Evolutionary conservation across 176 grass and related monocot species (phyloP).

Genomic region (barley (Hordeum vulgare)): DNA sequence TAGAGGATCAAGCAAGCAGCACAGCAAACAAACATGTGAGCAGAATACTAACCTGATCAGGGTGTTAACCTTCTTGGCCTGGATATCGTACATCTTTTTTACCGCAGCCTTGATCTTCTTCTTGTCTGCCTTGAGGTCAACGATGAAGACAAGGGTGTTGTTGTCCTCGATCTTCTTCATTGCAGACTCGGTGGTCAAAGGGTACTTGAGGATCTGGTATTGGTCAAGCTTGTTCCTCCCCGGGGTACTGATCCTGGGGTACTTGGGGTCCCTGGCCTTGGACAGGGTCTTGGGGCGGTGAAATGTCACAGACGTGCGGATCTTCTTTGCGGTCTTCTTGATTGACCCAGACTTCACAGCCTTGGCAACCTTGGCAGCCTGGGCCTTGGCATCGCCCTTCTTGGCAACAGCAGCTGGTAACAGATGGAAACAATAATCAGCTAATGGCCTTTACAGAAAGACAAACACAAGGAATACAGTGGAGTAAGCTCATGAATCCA

Average conservation of each 20-base stretch:
- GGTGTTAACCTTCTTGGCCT: conserved; percentile 78
- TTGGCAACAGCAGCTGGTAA: conserved; percentile 20
- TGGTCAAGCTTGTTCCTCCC: conserved; percentile 71
- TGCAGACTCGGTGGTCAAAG: conserved; percentile 61
- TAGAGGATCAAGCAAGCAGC: background rate
- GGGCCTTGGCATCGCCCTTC: conserved; percentile 52
- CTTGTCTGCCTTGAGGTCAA: conserved; percentile 60
- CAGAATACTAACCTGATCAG: conserved; percentile 43
- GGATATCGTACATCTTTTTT: conserved; percentile 73
- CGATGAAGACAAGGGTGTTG: conserved; percentile 73
- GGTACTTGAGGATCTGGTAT: conserved; percentile 68
- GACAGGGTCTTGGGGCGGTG: conserved; percentile 62
- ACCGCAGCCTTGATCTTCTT: conserved; percentile 79
- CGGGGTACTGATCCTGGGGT: conserved; percentile 55
- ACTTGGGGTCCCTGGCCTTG: conserved; percentile 49
- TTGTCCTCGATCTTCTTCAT: conserved; percentile 89
- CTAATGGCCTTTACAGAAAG: background rate
- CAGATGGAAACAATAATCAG: background rate
- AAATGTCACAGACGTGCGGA: conserved; percentile 54
- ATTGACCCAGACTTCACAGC: conserved; percentile 48
- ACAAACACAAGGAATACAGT: background rate
- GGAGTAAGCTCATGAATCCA: background rate
- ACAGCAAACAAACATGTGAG: background rate
- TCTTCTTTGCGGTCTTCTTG: conserved; percentile 60
- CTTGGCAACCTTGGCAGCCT: conserved; percentile 70